Evolutionary conservation across 345 rosid species (phyloP).

Genomic region (Cochlearia excelsa): DNA sequence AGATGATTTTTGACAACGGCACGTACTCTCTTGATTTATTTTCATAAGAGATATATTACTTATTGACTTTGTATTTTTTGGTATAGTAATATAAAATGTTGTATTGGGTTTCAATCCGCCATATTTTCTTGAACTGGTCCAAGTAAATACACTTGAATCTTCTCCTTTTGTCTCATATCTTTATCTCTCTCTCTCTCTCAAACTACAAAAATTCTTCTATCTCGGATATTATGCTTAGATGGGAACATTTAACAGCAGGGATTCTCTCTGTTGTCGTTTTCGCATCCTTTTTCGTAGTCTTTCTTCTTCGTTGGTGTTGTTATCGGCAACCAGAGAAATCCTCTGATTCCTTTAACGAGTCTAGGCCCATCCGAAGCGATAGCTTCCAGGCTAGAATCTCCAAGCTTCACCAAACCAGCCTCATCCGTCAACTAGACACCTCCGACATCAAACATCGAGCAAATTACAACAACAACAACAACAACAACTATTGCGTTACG

Average conservation of each 20-base stretch:
- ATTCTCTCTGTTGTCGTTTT: conserved; percentile 32
- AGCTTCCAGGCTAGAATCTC: conserved; percentile 52
- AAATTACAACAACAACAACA: conserved; percentile 31
- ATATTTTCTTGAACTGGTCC: conserved; percentile 49
- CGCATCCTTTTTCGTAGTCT: conserved; percentile 32
- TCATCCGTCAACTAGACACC: conserved; percentile 39
- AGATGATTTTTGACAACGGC: too few relatives aligned
- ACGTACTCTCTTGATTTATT: too few relatives aligned
- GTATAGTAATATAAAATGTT: too few relatives aligned
- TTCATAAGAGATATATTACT: too few relatives aligned
- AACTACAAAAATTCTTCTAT: background rate
- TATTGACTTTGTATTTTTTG: too few relatives aligned
- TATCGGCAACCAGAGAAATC: conserved; percentile 6
- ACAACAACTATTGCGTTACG: background rate
- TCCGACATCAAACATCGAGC: conserved; percentile 51
- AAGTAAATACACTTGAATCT: conserved; percentile 43
- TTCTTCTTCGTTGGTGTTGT: conserved; percentile 49
- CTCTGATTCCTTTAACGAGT: conserved; percentile 26
- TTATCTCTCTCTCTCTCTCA: conserved; percentile 21
- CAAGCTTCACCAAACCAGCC: conserved; percentile 53
- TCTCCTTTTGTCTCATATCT: background rate
- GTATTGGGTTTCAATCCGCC: background rate
- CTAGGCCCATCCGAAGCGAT: conserved; percentile 25
- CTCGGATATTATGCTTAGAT: conserved; percentile 37
- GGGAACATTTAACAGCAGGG: conserved; percentile 39